phyloP scores from a whole-genome alignment of 129 eudicot genomes.

The Calendula officinalis region DNA sequence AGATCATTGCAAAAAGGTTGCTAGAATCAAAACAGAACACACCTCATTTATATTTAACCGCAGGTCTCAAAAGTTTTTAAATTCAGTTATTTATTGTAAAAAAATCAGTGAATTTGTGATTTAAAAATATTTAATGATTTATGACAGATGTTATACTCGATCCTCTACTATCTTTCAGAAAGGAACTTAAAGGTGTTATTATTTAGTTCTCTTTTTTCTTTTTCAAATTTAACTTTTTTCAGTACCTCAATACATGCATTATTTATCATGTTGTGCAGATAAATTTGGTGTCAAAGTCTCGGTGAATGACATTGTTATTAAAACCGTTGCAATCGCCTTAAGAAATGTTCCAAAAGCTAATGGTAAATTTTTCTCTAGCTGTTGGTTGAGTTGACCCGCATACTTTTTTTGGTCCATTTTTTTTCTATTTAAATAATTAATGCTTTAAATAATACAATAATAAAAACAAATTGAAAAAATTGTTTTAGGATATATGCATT shows the following conservation, averaged over 20 bases:
- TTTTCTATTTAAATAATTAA: too few species aligned
- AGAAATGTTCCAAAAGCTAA: constrained; percentile 91
- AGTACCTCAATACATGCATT: constrained; percentile 13
- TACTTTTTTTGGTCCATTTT: too few species aligned
- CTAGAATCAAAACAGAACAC: constrained; percentile 90
- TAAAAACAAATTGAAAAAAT: too few species aligned
- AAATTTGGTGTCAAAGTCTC: constrained; percentile 91
- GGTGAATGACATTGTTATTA: constrained; percentile 90
- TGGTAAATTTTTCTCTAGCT: constrained; percentile 51
- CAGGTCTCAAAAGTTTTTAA: constrained; percentile 52
- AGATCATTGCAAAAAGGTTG: constrained; percentile 91
- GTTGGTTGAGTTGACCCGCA: neutral
- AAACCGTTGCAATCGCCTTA: constrained; percentile 85
- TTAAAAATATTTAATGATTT: constrained; percentile 19
- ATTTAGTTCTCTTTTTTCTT: constrained; percentile 5
- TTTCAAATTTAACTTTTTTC: neutral
- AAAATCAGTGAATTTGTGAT: constrained; percentile 2
- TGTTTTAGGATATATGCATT: too few species aligned
- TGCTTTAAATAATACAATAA: too few species aligned
- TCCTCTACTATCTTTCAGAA: constrained; percentile 86
- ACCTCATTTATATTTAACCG: constrained; percentile 81
- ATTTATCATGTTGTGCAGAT: constrained; percentile 39
- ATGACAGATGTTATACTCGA: constrained; percentile 86
- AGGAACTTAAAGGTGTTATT: constrained; percentile 91
- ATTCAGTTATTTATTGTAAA: constrained; percentile 5